A percentile compares a stretch with the other conserved stretches of the same genome.
Conservation (phyloP, 108 stramenopile genomes). For the Nitzschia inconspicua region DNA sequence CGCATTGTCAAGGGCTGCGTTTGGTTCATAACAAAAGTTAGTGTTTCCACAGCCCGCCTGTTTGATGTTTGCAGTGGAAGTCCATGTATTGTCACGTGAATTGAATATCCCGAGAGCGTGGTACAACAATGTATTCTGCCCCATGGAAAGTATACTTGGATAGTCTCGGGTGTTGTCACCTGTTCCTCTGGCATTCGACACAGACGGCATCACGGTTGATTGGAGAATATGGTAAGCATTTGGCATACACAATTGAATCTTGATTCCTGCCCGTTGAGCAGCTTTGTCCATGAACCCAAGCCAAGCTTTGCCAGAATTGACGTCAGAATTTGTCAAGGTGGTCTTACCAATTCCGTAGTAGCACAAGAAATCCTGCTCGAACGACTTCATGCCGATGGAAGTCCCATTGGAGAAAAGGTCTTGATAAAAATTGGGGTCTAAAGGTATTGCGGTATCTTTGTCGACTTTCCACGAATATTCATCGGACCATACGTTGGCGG, state of each 20-base stretch:
- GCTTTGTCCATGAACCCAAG: slow-evolving; percentile 7
- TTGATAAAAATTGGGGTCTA: slow-evolving; percentile 16
- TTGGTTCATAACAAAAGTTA: slow-evolving; percentile 12
- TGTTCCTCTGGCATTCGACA: slow-evolving; percentile 15
- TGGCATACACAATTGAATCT: slow-evolving; percentile 18
- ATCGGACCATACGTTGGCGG: slow-evolving; percentile 10
- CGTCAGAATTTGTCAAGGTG: slow-evolving; percentile 8
- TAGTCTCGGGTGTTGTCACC: slow-evolving; percentile 5
- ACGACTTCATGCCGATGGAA: slow-evolving; percentile 6
- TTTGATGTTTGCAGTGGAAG: background rate
- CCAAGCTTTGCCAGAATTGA: slow-evolving; percentile 5
- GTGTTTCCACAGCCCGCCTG: slow-evolving; percentile 12
- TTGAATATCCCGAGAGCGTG: slow-evolving; percentile 9
- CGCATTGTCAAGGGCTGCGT: slow-evolving; percentile 18
- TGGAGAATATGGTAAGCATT: slow-evolving; percentile 6
- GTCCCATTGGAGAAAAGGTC: slow-evolving; percentile 20
- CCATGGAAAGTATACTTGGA: slow-evolving; percentile 10
- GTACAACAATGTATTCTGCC: slow-evolving; percentile 9
- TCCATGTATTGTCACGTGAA: slow-evolving; percentile 19
- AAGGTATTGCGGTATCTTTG: slow-evolving; percentile 3
- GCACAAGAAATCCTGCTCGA: slow-evolving; percentile 25
- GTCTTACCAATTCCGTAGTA: slow-evolving; percentile 7
- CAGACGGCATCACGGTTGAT: background rate
- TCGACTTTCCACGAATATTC: slow-evolving; percentile 3
- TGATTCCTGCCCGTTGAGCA: background rate